Percentiles rank a stretch among this genome's conserved stretches.
Evolutionary conservation across 768 basidiomycete species (phyloP).

Genomic region (Trametes elegans): DNA sequence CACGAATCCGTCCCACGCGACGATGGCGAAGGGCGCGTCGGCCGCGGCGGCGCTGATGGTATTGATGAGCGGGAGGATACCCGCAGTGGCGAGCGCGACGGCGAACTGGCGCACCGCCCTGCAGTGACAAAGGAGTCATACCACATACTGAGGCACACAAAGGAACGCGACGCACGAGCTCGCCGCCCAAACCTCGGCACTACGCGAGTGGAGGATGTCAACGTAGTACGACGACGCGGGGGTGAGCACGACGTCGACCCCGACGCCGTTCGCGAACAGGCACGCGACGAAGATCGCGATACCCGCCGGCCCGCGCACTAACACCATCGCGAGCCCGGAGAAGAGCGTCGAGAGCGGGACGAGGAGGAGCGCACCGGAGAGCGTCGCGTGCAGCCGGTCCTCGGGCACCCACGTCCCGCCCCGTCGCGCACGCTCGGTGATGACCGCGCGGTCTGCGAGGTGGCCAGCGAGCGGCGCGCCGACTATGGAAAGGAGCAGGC

Average conservation of each 20-base stretch:
- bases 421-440: constrained; percentile 45
- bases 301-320: constrained; percentile 48
- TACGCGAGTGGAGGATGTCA: constrained; percentile 57
- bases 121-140: not conserved
- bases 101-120: constrained; percentile 51
- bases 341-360: constrained; percentile 50
- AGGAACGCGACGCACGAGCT: constrained; percentile 46
- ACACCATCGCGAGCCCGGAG: constrained; percentile 49
- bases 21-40: constrained; percentile 42
- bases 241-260: constrained; percentile 57
- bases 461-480: constrained; percentile 59
- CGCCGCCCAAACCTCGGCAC: constrained; percentile 64
- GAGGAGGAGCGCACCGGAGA: constrained; percentile 45
- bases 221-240: constrained; percentile 57
- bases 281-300: constrained; percentile 51
- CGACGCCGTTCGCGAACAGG: constrained; percentile 62
- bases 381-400: constrained; percentile 57
- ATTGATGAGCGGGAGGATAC: constrained; percentile 54
- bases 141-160: not conserved
- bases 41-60: constrained; percentile 49
- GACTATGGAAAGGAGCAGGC: constrained; percentile 34
- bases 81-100: constrained; percentile 41
- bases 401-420: constrained; percentile 65
- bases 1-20: constrained; percentile 53
- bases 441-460: constrained; percentile 55